These are phyloP conservation scores for Puccinellia tenuiflora DNA, from an alignment of 176 grass and related monocot genomes.

Conservation along the genomic window DNA sequence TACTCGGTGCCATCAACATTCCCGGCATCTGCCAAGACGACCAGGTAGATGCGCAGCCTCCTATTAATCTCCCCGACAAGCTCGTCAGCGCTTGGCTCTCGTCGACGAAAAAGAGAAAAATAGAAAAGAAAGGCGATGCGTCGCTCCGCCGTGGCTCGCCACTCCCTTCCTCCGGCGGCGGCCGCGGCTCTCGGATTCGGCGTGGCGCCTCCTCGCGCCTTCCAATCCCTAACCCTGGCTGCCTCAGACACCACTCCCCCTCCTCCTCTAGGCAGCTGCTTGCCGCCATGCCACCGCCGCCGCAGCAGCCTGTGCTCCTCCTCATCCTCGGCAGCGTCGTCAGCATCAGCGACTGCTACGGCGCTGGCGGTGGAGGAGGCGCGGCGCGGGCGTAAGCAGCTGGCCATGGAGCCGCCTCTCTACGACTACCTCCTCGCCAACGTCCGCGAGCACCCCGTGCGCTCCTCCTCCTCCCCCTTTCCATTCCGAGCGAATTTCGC, in stretches of 20 bases:
- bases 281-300: neutral
- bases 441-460: slow-evolving; percentile 79
- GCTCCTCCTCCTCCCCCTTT: neutral
- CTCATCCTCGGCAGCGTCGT: neutral
- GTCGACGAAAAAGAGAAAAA: neutral
- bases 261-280: neutral
- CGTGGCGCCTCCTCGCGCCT: neutral
- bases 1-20: no score
- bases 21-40: no score
- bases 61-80: neutral
- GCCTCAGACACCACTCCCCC: neutral
- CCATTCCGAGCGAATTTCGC: neutral
- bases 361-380: slow-evolving; percentile 45
- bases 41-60: no score
- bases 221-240: neutral
- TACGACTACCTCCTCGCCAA: slow-evolving; percentile 81
- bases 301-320: slow-evolving; percentile 25
- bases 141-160: slow-evolving; percentile 10
- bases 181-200: neutral
- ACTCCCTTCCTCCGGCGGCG: neutral
- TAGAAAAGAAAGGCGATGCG: neutral
- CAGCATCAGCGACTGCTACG: neutral
- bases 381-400: slow-evolving; percentile 66
- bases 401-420: slow-evolving; percentile 56
- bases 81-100: neutral